Percentiles rank a stretch among this genome's conserved stretches.
Evolutionary conservation across 2,329 filamentous ascomycete genomes (phyloP).

Genomic region (Alternaria triticina): DNA sequence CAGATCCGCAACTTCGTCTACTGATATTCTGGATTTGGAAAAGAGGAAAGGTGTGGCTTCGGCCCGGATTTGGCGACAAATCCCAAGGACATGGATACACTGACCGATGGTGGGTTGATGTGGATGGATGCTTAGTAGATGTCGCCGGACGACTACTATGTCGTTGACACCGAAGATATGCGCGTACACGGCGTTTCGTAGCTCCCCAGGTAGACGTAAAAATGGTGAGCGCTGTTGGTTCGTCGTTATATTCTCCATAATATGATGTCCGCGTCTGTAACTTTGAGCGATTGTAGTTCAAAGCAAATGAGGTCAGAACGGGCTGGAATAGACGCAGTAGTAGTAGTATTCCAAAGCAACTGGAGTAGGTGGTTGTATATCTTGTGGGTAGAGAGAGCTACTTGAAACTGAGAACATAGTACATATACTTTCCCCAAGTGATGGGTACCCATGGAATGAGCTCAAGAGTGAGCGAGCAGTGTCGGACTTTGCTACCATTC

Average conservation of each 20-base stretch:
- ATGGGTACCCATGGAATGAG: neutral
- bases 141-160: neutral
- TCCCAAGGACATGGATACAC: neutral
- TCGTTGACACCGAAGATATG: neutral
- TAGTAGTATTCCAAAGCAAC: neutral
- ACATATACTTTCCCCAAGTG: neutral
- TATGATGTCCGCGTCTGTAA: neutral
- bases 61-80: neutral
- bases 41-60: neutral
- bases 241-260: neutral
- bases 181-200: neutral
- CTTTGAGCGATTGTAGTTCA: neutral
- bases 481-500: neutral
- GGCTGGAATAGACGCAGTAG: too few species aligned
- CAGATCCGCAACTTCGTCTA: neutral
- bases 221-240: neutral
- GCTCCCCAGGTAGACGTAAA: neutral
- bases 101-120: neutral
- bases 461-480: neutral
- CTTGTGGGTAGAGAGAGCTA: neutral
- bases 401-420: neutral
- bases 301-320: neutral
- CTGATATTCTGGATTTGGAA: neutral
- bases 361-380: neutral
- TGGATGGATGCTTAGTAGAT: neutral